Base-by-base conservation (phyloP, 805 yeast species). In the Ogataea polymorpha region DNA sequence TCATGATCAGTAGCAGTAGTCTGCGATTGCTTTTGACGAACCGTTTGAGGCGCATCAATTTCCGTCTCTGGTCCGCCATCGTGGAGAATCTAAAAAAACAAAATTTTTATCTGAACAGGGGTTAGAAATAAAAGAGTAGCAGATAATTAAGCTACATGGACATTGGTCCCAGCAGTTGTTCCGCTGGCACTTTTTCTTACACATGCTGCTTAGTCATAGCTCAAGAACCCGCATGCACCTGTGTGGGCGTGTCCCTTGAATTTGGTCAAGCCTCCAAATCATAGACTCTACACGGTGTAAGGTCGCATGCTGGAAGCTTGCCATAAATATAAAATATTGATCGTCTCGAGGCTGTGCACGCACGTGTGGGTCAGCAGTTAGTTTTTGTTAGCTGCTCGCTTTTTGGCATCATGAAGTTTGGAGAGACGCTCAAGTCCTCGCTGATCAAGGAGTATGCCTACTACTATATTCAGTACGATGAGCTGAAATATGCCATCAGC, bases 381-480 rank as follows among this genome's bases (percentile, higher is more conserved):
- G 32, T 21, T 18, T 26, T 18, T 27, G 11, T 27, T 20, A n/a
- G 23, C 24, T 30, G 27, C 25, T 34, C 14, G 33, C 16, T 28
- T 39, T 32, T 32, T 15, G 25, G 28, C 28, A 27, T 20, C 13
- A 93, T 93, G 97, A 91, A 90, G 75, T 93, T 93, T 58, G 99
- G 99, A 23, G 96, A 90, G 63, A 95, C 88, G 57, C 75, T 91
- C 54, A 81, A 87, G 61, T 82, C 86, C 52, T 86, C 96, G 40
- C 80, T 91, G 49, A 90, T 90, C 64, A 84, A 86, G 63, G 93
- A 88, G 64, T 90, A 90, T 66, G 78, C 83, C 51, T 88, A 84
- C 69, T 93, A 93, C 67, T 93, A 93, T 63, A 82, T 91, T 53
- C 76, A 88, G 38, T 91, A 91, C 59, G 97, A 91, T 66, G 96